Percentiles rank a stretch among this genome's conserved stretches.
phyloP scores from a whole-genome alignment of 2,329 filamentous ascomycete genomes.

The Aspergillus sp. region DNA sequence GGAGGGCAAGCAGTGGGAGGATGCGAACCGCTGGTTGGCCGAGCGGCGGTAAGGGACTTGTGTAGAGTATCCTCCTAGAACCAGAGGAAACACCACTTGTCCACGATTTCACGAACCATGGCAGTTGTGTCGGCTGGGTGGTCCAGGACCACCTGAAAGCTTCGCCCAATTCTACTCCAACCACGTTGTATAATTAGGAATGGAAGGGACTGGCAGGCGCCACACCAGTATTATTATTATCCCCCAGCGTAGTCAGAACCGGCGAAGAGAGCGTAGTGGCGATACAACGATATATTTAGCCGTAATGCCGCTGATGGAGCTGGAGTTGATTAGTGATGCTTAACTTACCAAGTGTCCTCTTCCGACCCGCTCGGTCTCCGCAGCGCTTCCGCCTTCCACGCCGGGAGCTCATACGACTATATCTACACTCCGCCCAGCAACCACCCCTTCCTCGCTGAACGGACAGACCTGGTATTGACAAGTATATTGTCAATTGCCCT shows the following conservation, averaged over 20 bases:
- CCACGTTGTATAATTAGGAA: constrained; percentile 14
- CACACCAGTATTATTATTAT: neutral
- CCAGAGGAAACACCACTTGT: neutral
- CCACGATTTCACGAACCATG: constrained; percentile 3
- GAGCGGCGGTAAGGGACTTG: constrained; percentile 34
- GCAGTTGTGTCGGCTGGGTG: neutral
- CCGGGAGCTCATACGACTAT: constrained; percentile 5
- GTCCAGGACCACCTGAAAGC: neutral
- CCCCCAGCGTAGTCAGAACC: neutral
- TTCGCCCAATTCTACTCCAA: neutral
- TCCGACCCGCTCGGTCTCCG: constrained; percentile 20
- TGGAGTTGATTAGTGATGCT: neutral
- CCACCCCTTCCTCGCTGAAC: neutral
- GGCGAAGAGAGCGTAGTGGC: neutral
- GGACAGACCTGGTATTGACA: constrained; percentile 8
- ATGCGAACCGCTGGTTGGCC: constrained; percentile 61
- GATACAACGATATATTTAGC: neutral
- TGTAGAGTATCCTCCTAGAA: neutral
- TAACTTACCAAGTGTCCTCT: constrained; percentile 38
- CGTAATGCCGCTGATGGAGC: neutral
- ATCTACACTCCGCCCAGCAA: constrained; percentile 8
- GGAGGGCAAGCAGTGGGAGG: constrained; percentile 58
- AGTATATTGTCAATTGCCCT: neutral
- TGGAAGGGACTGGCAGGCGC: constrained; percentile 4
- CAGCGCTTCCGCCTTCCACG: constrained; percentile 9